These are phyloP conservation scores for Lentinula guzmanii DNA, from an alignment of 768 basidiomycete genomes.

Conservation along the genomic window DNA sequence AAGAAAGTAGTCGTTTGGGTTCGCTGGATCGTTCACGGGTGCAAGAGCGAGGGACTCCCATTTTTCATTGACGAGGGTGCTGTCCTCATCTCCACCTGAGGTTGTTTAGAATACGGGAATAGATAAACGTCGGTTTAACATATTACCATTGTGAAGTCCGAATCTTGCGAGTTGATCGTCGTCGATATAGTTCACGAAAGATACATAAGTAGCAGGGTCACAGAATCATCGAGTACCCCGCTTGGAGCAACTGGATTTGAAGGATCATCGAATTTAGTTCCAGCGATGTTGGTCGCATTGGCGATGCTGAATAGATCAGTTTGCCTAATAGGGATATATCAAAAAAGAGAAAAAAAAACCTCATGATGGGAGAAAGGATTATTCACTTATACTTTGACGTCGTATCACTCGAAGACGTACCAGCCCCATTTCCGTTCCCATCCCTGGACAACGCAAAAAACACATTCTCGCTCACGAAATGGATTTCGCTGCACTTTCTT, in stretches of 20 bases:
- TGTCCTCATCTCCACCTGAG: constrained; percentile 41
- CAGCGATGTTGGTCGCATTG: constrained; percentile 56
- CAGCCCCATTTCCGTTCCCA: constrained; percentile 51
- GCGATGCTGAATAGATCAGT: constrained; percentile 54
- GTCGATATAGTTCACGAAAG: constrained; percentile 54
- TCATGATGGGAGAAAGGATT: neutral
- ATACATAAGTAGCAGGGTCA: constrained; percentile 48
- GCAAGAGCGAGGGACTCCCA: constrained; percentile 65
- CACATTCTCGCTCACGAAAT: constrained; percentile 44
- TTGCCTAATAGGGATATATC: constrained; percentile 31
- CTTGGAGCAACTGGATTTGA: constrained; percentile 42
- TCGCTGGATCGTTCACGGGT: constrained; percentile 39
- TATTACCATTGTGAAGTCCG: constrained; percentile 56
- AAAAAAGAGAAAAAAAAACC: neutral
- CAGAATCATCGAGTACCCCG: constrained; percentile 38
- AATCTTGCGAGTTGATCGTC: constrained; percentile 49
- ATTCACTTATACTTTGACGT: constrained; percentile 49
- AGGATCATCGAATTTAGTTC: constrained; percentile 48
- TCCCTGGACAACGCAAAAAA: constrained; percentile 60
- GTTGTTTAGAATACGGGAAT: neutral
- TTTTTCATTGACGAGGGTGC: constrained; percentile 55
- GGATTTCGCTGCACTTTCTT: constrained; percentile 47
- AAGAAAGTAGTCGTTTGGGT: constrained; percentile 64
- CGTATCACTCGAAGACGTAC: constrained; percentile 22
- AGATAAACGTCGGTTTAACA: too few relatives aligned